Conservation (phyloP, 768 basidiomycete species). For the Gelatoporia subvermispora region DNA sequence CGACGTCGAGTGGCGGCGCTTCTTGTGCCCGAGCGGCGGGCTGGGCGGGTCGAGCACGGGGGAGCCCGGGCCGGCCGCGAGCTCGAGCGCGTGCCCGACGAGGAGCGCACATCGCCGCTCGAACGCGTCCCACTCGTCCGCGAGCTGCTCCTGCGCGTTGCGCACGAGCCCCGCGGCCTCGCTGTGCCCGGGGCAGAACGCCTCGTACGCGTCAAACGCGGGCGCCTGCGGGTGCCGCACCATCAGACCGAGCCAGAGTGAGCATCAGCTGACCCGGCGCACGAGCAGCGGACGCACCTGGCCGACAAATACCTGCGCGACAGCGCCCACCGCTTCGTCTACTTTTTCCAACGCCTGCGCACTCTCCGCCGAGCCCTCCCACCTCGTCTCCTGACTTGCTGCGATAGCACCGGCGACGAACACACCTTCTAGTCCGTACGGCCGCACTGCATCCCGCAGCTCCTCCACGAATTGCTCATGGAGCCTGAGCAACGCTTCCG, state of each 20-base stretch:
- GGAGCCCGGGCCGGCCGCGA: slow-evolving; percentile 1
- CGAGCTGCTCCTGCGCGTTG: slow-evolving; percentile 55
- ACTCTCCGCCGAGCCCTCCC: slow-evolving; percentile 3
- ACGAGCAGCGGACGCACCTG: slow-evolving; percentile 16
- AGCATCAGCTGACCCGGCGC: background rate
- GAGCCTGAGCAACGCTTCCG: slow-evolving; percentile 57
- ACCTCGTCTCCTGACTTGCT: slow-evolving; percentile 6
- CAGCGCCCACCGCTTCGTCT: slow-evolving; percentile 20
- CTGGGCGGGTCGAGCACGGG: background rate
- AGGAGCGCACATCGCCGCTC: slow-evolving; percentile 67
- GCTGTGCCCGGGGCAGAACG: slow-evolving; percentile 83
- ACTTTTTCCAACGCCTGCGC: slow-evolving; percentile 11
- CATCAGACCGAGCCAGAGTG: background rate
- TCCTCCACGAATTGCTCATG: slow-evolving; percentile 65
- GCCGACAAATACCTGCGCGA: slow-evolving; percentile 17
- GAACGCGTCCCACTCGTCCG: slow-evolving; percentile 77
- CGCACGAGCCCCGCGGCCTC: slow-evolving; percentile 76
- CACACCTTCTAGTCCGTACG: slow-evolving; percentile 40
- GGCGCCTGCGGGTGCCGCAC: slow-evolving; percentile 54
- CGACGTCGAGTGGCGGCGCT: slow-evolving; percentile 18
- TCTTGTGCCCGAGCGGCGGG: slow-evolving; percentile 6
- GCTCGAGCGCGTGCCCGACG: slow-evolving; percentile 26
- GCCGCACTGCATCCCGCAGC: slow-evolving; percentile 44
- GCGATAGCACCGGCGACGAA: slow-evolving; percentile 1
- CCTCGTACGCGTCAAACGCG: slow-evolving; percentile 73